These are phyloP conservation scores for Chlorella sp. DNA, from an alignment of 139 green algal genomes.

Conservation along the genomic window DNA sequence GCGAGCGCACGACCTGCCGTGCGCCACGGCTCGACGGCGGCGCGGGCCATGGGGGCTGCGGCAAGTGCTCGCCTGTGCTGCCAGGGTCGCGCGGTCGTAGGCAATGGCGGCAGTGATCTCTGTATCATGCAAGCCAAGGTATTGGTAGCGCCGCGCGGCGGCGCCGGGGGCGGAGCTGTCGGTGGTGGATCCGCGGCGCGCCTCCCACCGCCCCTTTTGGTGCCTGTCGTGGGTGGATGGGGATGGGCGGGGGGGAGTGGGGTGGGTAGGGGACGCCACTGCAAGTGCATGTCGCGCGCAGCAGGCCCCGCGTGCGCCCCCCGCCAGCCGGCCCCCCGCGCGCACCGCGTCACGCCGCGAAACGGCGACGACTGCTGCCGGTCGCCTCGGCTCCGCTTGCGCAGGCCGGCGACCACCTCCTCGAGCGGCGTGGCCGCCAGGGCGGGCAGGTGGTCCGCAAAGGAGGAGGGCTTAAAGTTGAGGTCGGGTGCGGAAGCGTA, in stretches of 20 bases:
- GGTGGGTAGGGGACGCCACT: no score
- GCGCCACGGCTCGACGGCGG: no score
- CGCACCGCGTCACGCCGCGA: not conserved
- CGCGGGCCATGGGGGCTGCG: no score
- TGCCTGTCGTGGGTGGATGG: no score
- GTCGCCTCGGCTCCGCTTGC: not conserved
- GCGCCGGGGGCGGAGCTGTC: no score
- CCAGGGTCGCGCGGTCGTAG: not conserved
- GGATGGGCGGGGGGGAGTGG: no score
- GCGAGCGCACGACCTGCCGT: no score
- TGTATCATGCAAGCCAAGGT: conserved; percentile 4
- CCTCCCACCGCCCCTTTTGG: conserved; percentile 2
- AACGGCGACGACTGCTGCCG: not conserved
- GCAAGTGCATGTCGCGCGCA: no score
- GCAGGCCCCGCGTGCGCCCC: no score
- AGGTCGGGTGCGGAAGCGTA: not conserved
- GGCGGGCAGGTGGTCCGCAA: not conserved
- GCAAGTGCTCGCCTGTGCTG: no score
- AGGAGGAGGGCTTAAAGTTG: not conserved
- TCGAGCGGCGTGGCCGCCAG: not conserved
- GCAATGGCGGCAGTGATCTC: not conserved
- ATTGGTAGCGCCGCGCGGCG: not conserved
- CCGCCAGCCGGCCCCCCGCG: no score
- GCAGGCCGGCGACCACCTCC: not conserved
- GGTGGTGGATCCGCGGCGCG: no score